Base-by-base conservation (phyloP, 352 stramenopile genomes). In the Pythium scleroteichum region DNA sequence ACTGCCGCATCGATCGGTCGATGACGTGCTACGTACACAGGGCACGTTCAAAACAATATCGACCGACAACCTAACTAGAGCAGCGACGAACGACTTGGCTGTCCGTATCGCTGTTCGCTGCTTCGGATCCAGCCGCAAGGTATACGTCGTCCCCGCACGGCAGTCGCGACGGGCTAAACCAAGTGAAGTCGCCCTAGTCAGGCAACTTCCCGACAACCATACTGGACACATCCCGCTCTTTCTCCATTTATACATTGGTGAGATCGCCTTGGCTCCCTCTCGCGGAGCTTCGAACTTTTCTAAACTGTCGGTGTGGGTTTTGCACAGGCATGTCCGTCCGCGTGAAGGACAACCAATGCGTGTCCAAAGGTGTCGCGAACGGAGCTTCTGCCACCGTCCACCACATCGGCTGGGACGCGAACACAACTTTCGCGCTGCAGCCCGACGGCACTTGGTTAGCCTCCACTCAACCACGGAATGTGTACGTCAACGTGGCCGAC, bases 261-360 rank as follows among this genome's bases (percentile, higher is more conserved):
- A 50, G 48, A n/a, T n/a, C n/a, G n/a, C n/a, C n/a, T n/a, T n/a
- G n/a, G n/a, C n/a, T n/a, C n/a, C n/a, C n/a, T n/a, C n/a, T n/a
- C n/a, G n/a, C n/a, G n/a, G n/a, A n/a, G n/a, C n/a, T n/a, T n/a
- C n/a, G 29, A 10, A 10, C 29, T 35, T 35, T 35, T 35, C 29
- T 10, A 35, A 10, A 35, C 10, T 35, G 29, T 10, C 29, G 29
- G 29, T 35, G 10, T 10, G 29, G 5, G 29, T 10, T 35, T 35
- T n/a, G n/a, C 29, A 10, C 22, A 67, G 59, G 51, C 4, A 67
- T 67, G 59, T 51, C 59, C 0, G 52, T 67, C 1, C 17, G 59
- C 0, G 29, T 67, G 2, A 67, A 67, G 32, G 35, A 26, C 1
- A 67, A 67, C 23, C 52, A 67, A 20, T 62, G 51, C 38, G 17